Conservation (phyloP, 1,284 basidiomycete species). For the Porodaedalea pini region DNA sequence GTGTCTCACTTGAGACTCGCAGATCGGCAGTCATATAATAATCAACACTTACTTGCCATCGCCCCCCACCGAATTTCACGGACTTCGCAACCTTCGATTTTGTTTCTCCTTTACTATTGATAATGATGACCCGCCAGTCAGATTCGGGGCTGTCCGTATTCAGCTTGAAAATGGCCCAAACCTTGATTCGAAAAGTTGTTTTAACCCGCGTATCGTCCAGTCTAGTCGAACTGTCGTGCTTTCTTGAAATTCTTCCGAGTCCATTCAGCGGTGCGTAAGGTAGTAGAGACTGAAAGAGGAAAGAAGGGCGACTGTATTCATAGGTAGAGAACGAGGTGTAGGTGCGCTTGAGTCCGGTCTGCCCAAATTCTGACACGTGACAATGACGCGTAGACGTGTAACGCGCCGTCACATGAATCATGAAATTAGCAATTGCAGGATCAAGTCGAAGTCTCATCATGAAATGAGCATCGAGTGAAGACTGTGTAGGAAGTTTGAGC, state of each 20-base stretch:
- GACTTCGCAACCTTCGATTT: conserved; percentile 73
- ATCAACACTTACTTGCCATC: conserved; percentile 61
- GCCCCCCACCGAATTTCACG: conserved; percentile 59
- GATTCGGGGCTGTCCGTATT: neutral
- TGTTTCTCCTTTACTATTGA: conserved; percentile 52
- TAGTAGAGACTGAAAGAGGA: neutral
- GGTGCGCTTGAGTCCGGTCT: too few relatives aligned
- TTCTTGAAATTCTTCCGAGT: conserved; percentile 43
- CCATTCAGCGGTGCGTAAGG: conserved; percentile 24
- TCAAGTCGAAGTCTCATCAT: too few relatives aligned
- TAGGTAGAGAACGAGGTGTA: too few relatives aligned
- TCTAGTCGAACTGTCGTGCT: conserved; percentile 65
- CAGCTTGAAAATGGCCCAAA: conserved; percentile 22
- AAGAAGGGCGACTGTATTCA: too few relatives aligned
- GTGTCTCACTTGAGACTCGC: conserved; percentile 3
- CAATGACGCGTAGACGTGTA: too few relatives aligned
- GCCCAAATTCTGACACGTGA: neutral
- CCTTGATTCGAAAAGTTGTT: conserved; percentile 69
- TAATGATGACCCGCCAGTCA: neutral
- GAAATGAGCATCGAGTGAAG: too few relatives aligned
- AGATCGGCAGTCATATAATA: neutral
- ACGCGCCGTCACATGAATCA: too few relatives aligned
- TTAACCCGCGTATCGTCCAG: conserved; percentile 70
- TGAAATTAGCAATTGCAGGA: too few relatives aligned
- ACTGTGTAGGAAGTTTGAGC: too few relatives aligned